Base-by-base conservation (phyloP, 1,284 basidiomycete genomes). In the Ustilago nuda region DNA sequence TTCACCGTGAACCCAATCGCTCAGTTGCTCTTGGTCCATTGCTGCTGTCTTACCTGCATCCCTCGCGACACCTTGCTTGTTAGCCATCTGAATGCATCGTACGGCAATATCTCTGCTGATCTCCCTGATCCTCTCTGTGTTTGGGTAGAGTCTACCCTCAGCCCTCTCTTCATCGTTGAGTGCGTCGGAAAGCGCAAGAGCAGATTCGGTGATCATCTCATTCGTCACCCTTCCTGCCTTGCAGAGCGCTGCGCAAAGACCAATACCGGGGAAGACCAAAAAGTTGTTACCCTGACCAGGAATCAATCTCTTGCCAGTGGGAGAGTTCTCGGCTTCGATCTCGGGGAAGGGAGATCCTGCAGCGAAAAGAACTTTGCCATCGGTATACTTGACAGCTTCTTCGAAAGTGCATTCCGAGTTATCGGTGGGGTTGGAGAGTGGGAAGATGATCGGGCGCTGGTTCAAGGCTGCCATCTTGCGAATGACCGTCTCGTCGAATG, bases 251-350 rank as follows among this genome's bases (percentile, higher is more conserved):
- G 81, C 83, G 33, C 80, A 83, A 4, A 85, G 73, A 37, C 84
- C 84, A 45, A 85, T 78, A 63, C 67, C 65, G 46, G 75, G 74
- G 66, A 84, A 75, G 56, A 79, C 72, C 63, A 66, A 72, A 73
- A 94, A 93, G 87, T 95, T 95, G 86, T 95, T 95, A 41, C 92
- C 94, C 87, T 97, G 95, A 41, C 93, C 93, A 6, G 95, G 92
- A 82, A 93, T 92, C 78, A 92, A 88, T 39, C 68, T 83, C 89
- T 71, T 88, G 88, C 55, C 92, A 90, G 89, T 86, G 87, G 88
- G 92, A 15, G 66, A 70, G 7, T 56, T 23, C 6, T 48, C 63
- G 12, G 71, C 75, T 56, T 88, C 84, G 65, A 91, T 88, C 66
- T 89, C 88, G 7, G 91, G 90, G 90, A 96, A 98, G 1, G 95